Conservation (phyloP, 2,329 filamentous ascomycete species). For the Fusarium fracticaudum region DNA sequence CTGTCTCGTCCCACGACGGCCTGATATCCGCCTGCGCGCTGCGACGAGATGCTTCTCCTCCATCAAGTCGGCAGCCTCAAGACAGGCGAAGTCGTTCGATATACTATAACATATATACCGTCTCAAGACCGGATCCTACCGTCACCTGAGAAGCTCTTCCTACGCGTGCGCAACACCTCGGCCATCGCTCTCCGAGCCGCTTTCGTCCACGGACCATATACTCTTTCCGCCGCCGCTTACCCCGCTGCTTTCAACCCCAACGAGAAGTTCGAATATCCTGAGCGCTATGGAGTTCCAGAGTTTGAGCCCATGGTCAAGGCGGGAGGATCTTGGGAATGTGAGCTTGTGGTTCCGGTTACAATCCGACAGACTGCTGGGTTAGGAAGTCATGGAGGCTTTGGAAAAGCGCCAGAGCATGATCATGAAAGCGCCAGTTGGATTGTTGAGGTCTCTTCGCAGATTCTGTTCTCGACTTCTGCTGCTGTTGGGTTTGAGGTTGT, state of each 20-base stretch:
- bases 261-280: slow-evolving; percentile 74
- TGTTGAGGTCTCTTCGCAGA: slow-evolving; percentile 90
- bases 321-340: slow-evolving; percentile 84
- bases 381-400: slow-evolving; percentile 57
- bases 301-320: slow-evolving; percentile 98
- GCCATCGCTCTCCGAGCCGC: slow-evolving; percentile 91
- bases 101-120: slow-evolving; percentile 91
- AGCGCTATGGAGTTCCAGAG: slow-evolving; percentile 80
- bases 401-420: slow-evolving; percentile 55
- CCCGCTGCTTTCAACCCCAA: slow-evolving; percentile 87
- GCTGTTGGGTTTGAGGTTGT: slow-evolving; percentile 89
- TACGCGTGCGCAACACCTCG: slow-evolving; percentile 92
- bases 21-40: slow-evolving; percentile 13
- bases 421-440: slow-evolving; percentile 80
- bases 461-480: slow-evolving; percentile 91
- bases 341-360: slow-evolving; percentile 80
- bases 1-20: not conserved
- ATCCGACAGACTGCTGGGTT: slow-evolving; percentile 72
- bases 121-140: slow-evolving; percentile 89
- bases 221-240: slow-evolving; percentile 85
- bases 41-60: slow-evolving; percentile 78
- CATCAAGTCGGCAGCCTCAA: slow-evolving; percentile 93
- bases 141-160: slow-evolving; percentile 79
- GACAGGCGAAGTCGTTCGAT: slow-evolving; percentile 93
- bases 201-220: slow-evolving; percentile 96